Evolutionary conservation across 129 eudicot species (phyloP).

Genomic region (Chrysanthemum lavandulifolium): DNA sequence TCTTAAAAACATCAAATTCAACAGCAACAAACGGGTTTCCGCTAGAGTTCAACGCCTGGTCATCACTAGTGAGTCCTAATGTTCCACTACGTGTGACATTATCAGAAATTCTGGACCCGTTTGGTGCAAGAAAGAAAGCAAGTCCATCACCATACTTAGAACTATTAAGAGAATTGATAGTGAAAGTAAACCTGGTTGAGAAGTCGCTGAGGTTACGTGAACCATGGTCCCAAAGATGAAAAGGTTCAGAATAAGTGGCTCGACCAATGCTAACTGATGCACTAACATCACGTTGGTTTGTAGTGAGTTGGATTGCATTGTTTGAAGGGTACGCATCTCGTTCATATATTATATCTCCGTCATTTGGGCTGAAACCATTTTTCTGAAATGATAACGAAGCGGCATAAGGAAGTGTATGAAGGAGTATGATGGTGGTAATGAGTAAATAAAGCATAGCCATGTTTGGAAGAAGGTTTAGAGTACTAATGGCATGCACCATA

Average conservation of each 20-base stretch:
- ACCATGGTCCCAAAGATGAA: conserved; percentile 47
- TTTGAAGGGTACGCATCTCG: conserved; percentile 34
- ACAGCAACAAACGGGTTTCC: conserved; percentile 45
- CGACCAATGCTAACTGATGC: conserved; percentile 37
- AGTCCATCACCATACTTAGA: conserved; percentile 46
- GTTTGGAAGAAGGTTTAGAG: conserved; percentile 18
- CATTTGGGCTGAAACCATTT: conserved; percentile 33
- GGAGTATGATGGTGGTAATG: conserved; percentile 15
- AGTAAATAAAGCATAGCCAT: conserved; percentile 20
- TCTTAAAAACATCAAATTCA: conserved; percentile 46
- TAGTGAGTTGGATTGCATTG: conserved; percentile 42
- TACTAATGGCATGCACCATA: conserved; percentile 1
- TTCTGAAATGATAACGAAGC: conserved; percentile 29
- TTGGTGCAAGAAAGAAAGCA: conserved; percentile 60
- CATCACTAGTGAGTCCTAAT: conserved; percentile 32
- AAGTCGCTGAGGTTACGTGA: conserved; percentile 49
- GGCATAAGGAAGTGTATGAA: conserved; percentile 30
- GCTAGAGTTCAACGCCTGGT: conserved; percentile 19
- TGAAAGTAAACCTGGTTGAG: conserved; percentile 52
- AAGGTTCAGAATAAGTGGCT: conserved; percentile 45
- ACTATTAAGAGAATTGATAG: conserved; percentile 27
- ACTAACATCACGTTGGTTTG: conserved; percentile 29
- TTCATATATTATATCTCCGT: conserved; percentile 29
- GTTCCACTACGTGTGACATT: conserved; percentile 24
- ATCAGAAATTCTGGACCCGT: conserved; percentile 30